phyloP scores from a whole-genome alignment of 805 yeast species.

The Ogataea ganodermae region DNA sequence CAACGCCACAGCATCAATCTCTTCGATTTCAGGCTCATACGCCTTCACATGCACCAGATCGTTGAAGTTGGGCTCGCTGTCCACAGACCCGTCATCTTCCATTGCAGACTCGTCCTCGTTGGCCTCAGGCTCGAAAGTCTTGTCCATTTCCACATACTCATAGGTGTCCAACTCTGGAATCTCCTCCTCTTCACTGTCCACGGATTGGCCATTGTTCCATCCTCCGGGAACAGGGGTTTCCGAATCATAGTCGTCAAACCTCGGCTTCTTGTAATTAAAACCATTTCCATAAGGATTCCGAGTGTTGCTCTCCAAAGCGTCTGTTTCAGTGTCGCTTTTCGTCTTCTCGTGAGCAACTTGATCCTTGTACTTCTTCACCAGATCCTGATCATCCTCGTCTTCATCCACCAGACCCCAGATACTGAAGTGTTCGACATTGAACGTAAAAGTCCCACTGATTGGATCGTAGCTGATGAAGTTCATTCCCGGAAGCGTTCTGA shows the following conservation, averaged over 20 bases:
- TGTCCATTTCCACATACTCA: conserved; percentile 9
- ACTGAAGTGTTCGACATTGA: conserved; percentile 87
- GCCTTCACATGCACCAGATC: conserved; percentile 61
- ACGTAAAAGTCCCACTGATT: conserved; percentile 71
- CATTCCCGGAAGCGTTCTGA: conserved; percentile 65
- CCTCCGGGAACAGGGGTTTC: conserved; percentile 34
- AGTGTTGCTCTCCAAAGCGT: conserved; percentile 26
- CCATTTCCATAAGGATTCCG: conserved; percentile 17
- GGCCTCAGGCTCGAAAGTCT: conserved; percentile 4
- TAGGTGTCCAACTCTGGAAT: conserved; percentile 10
- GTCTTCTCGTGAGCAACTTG: conserved; percentile 31
- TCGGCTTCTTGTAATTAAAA: conserved; percentile 23
- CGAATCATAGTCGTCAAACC: conserved; percentile 29
- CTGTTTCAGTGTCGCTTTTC: conserved; percentile 19
- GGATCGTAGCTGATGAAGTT: conserved; percentile 81
- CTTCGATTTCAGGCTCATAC: conserved; percentile 65
- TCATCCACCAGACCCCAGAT: conserved; percentile 88
- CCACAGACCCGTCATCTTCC: conserved; percentile 10
- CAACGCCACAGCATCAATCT: conserved; percentile 46
- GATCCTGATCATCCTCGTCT: conserved; percentile 54
- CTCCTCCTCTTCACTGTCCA: neutral
- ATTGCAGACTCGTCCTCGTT: conserved; percentile 6
- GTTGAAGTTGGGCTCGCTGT: conserved; percentile 21
- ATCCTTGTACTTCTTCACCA: conserved; percentile 33
- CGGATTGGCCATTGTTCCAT: conserved; percentile 24